Conservation (phyloP, 75 land plant species). For the Pinus albicaulis region DNA sequence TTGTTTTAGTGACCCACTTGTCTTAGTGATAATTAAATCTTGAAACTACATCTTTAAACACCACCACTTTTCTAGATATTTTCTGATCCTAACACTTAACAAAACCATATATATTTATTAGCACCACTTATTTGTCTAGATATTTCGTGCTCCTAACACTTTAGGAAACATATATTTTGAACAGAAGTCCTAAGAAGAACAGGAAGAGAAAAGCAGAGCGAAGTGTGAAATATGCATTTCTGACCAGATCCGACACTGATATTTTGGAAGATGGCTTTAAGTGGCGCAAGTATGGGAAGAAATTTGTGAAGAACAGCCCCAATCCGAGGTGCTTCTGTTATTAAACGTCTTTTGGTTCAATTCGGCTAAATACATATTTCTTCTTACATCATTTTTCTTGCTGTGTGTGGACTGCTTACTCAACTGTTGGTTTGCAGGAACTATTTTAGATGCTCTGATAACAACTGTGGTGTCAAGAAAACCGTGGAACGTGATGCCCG, state of each 20-base stretch:
- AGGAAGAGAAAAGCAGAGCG: constrained; percentile 3
- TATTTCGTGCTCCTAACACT: too few relatives aligned
- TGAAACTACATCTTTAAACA: too few relatives aligned
- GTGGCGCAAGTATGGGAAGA: constrained; percentile 81
- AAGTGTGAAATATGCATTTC: constrained; percentile 33
- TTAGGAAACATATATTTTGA: not conserved
- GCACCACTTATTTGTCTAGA: too few relatives aligned
- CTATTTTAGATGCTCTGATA: constrained; percentile 54
- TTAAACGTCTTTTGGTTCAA: too few relatives aligned
- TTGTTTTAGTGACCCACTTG: too few relatives aligned
- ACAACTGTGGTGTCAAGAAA: constrained; percentile 64
- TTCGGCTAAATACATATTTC: too few relatives aligned
- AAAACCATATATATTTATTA: too few relatives aligned
- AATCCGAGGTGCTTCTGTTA: constrained; percentile 53
- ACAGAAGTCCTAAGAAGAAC: not conserved
- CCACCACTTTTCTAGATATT: too few relatives aligned
- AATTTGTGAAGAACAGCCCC: constrained; percentile 63
- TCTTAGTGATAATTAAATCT: too few relatives aligned
- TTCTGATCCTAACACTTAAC: too few relatives aligned
- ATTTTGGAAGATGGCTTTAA: constrained; percentile 67
- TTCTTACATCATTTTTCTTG: too few relatives aligned
- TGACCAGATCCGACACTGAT: constrained; percentile 44
- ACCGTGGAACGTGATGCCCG: constrained; percentile 57
- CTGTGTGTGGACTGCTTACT: not conserved
- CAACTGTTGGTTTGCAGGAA: constrained; percentile 28